phyloP scores from a whole-genome alignment of 495 filamentous ascomycete species.

The Penicillium argentinense region DNA sequence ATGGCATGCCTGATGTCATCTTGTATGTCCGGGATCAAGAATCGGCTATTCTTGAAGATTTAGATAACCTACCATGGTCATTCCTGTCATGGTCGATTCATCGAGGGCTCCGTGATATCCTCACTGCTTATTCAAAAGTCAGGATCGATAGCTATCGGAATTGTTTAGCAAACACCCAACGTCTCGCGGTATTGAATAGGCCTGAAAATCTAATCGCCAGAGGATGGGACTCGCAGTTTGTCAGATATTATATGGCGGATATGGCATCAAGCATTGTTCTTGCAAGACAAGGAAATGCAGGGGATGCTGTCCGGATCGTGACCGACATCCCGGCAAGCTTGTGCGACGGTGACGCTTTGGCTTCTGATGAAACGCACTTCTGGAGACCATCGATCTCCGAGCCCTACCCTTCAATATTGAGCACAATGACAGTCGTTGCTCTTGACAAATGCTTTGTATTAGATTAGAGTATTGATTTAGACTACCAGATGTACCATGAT shows the following conservation, averaged over 20 bases:
- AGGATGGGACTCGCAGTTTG: slow-evolving; percentile 5
- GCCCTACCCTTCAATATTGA: neutral
- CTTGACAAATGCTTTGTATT: slow-evolving; percentile 7
- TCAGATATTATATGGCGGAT: neutral
- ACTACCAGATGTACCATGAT: slow-evolving; percentile 14
- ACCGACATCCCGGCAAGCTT: slow-evolving; percentile 2
- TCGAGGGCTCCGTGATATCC: slow-evolving; percentile 4
- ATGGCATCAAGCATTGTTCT: slow-evolving; percentile 4
- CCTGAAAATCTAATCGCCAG: slow-evolving; percentile 1
- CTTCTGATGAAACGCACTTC: slow-evolving; percentile 4
- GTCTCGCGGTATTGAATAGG: slow-evolving; percentile 1
- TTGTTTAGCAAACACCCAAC: slow-evolving; percentile 1
- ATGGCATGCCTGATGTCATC: neutral
- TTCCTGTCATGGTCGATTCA: slow-evolving; percentile 7
- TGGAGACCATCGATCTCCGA: neutral
- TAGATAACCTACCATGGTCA: slow-evolving; percentile 7
- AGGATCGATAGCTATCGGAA: slow-evolving; percentile 5
- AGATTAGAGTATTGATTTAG: slow-evolving; percentile 10
- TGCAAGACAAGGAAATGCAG: slow-evolving; percentile 5
- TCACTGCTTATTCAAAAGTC: slow-evolving; percentile 1
- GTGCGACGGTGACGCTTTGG: neutral
- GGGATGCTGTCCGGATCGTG: slow-evolving; percentile 2
- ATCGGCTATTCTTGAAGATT: slow-evolving; percentile 1
- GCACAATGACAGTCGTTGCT: slow-evolving; percentile 4
- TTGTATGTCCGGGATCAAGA: slow-evolving; percentile 1